These are phyloP conservation scores for Debaryomyces coudertii DNA, from an alignment of 1,139 yeast species.

Conservation along the genomic window DNA sequence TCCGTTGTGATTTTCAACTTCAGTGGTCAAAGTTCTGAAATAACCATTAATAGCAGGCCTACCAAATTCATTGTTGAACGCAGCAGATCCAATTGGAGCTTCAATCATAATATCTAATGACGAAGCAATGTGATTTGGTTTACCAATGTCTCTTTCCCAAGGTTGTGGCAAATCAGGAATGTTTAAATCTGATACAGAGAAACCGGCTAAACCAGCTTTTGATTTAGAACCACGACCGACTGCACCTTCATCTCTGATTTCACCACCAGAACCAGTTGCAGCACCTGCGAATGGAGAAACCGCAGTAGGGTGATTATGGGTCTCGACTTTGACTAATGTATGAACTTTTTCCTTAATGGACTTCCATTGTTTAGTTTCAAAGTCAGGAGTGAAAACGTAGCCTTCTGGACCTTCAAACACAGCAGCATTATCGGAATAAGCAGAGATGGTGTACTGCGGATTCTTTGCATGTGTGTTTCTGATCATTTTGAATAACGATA, in stretches of 20 bases:
- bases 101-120: slow-evolving; percentile 93
- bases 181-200: slow-evolving; percentile 84
- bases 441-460: slow-evolving; percentile 86
- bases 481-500: slow-evolving; percentile 90
- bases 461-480: slow-evolving; percentile 85
- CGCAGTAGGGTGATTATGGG: slow-evolving; percentile 99
- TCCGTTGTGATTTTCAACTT: slow-evolving; percentile 63
- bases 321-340: slow-evolving; percentile 92
- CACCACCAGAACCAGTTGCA: slow-evolving; percentile 99
- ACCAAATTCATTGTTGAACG: slow-evolving; percentile 98
- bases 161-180: slow-evolving; percentile 89
- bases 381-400: slow-evolving; percentile 76
- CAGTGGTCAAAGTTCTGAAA: slow-evolving; percentile 91
- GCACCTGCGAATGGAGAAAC: slow-evolving; percentile 99
- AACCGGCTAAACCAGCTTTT: slow-evolving; percentile 95
- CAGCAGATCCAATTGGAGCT: slow-evolving; percentile 98
- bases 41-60: slow-evolving; percentile 97
- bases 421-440: slow-evolving; percentile 99
- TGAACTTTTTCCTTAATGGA: slow-evolving; percentile 79
- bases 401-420: slow-evolving; percentile 86
- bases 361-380: slow-evolving; percentile 70
- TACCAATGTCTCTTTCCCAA: slow-evolving; percentile 89
- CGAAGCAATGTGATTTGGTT: slow-evolving; percentile 91
- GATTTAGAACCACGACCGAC: slow-evolving; percentile 98
- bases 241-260: slow-evolving; percentile 99